Evolutionary conservation across 306 rosid genomes (phyloP), one percentile per base, ranked within the genome.

Genomic region (Rosa lucieae): DNA sequence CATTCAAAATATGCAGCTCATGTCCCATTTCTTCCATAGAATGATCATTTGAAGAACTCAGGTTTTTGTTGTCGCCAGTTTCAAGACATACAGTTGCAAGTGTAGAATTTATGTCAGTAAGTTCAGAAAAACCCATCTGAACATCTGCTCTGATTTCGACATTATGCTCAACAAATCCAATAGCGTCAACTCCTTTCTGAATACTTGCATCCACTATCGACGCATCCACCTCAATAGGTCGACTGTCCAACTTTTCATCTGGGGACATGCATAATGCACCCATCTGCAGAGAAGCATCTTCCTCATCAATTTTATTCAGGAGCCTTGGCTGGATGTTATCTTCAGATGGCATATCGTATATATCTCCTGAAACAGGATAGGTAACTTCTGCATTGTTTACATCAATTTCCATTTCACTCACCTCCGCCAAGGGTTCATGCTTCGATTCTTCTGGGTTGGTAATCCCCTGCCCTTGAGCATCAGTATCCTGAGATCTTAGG

Each of bases 1-100:
- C 93, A 67, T 90, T 87, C 44, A 82, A 39, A 78, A 43, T 77
- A 74, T 66, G 88, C 15, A 62, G 58, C 83, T 75, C 52, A 75
- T 89, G 85, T 80, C 72, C 85, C 73, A 77, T 84, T 80, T 80
- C 87, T 82, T 86, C 90, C 12, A 55, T 52, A 74, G 87, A 78
- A 43, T 78, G 66, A 77, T 77, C 87, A 77, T 79, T 82, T 51
- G 81, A 82, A 75, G 84, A 82, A 74, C 81, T 52, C 79, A 69
- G 70, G 61, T 79, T 86, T 67, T 83, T 84, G 78, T 66, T 56
- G 76, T 84, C 92, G 51, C 73, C 85, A 83, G 76, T 75, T 87
- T 84, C 90, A 82, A 78, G 70, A 71, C 84, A 74, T 69, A 67
- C 81, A 42, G 86, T 67, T 73, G 75, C 87, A 81, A 79, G 69